Base-by-base conservation (phyloP, 768 basidiomycete genomes). In the Kwoniella heveanensis region DNA sequence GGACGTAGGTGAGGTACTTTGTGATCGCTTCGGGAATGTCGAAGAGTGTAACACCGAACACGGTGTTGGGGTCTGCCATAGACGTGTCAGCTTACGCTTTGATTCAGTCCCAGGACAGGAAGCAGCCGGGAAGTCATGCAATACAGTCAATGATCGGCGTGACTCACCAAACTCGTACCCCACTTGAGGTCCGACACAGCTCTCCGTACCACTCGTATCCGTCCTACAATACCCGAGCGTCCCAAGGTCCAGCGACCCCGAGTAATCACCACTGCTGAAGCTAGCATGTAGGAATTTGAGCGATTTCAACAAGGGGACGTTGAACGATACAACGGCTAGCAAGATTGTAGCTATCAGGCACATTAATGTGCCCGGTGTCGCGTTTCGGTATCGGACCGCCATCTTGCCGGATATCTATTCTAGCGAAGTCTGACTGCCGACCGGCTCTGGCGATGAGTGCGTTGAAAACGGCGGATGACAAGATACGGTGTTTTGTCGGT, bases 1-100 rank as follows among this genome's bases (percentile, higher is more conserved):
- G 87, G 24, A 87, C 88, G 74, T 95, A 95, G 10, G 96, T 98
- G 76, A 97, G 83, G 91, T 94, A 97, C 82, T 96, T 95, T 65
- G 93, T 89, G 54, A 77, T 67, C 6, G 91, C 86, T 60, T 86
- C 82, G 1, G 93, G 92, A 54, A 97, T 90, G 69, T 91, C 79
- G 60, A 94, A 80, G 26, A 83, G 71, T 77, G 91, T 84, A 21
- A 79, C 64, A 6, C 88, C 90, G 30, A 96, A 86, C 1, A 97
- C 84, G 37, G 83, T 76, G 72, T 93, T 91, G 69, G 94, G 86
- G 71, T 97, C 92, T 94, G n/a, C n/a, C n/a, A n/a, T n/a, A n/a
- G n/a, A n/a, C n/a, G n/a, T n/a, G n/a, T n/a, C n/a, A n/a, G n/a
- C n/a, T n/a, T n/a, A n/a, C n/a, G n/a, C n/a, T n/a, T n/a, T n/a